Evolutionary conservation across 106 monocot genomes (phyloP).

Genomic region (Apostasia ramifera): DNA sequence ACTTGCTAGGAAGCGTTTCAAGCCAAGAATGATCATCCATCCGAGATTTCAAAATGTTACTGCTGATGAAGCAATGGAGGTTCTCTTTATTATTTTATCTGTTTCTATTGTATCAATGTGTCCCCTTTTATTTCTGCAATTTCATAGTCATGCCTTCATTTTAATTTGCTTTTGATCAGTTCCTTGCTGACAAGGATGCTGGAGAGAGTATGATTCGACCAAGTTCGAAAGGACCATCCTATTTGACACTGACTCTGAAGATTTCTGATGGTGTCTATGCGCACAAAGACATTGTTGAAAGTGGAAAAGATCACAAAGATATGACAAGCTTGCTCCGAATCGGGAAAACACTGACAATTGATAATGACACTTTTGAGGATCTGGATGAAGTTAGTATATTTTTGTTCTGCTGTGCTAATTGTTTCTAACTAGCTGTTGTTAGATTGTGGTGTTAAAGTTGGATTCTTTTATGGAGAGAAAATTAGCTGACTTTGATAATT

Average conservation of each 20-base stretch:
- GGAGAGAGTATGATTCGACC: constrained; percentile 92
- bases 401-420: neutral
- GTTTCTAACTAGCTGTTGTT: neutral
- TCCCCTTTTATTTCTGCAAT: neutral
- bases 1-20: constrained; percentile 64
- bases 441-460: neutral
- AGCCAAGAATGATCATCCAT: constrained; percentile 94
- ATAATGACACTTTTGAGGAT: constrained; percentile 86
- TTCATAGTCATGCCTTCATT: neutral
- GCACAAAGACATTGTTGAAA: constrained; percentile 89
- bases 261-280: constrained; percentile 89
- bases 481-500: too few relatives aligned
- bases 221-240: constrained; percentile 86
- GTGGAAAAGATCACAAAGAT: constrained; percentile 93
- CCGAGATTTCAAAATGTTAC: constrained; percentile 86
- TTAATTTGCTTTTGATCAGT: constrained; percentile 28
- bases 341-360: constrained; percentile 86
- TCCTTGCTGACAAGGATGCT: constrained; percentile 83
- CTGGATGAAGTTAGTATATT: constrained; percentile 76
- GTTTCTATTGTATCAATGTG: neutral
- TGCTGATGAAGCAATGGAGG: constrained; percentile 88
- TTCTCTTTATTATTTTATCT: constrained; percentile 12
- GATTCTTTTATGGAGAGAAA: too few relatives aligned
- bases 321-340: constrained; percentile 95
- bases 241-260: constrained; percentile 84